These are phyloP conservation scores for Telopea speciosissima DNA, from an alignment of 177 flowering plant species.

Conservation along the genomic window DNA sequence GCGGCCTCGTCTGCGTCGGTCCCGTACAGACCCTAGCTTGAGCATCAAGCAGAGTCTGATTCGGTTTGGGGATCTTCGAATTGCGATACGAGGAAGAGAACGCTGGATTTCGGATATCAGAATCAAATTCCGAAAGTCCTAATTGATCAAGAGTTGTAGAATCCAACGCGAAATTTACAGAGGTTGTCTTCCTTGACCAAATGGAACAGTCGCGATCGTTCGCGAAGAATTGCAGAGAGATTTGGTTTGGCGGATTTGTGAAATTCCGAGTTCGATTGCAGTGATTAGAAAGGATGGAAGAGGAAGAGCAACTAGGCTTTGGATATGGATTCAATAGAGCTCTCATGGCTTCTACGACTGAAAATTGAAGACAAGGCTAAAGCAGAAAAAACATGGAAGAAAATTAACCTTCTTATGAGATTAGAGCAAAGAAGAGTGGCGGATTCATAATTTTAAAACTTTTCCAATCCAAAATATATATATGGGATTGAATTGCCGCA, in stretches of 20 bases:
- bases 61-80: slow-evolving; percentile 52
- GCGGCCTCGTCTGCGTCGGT: slow-evolving; percentile 87
- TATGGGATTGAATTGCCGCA: no score
- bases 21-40: slow-evolving; percentile 96
- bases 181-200: slow-evolving; percentile 8
- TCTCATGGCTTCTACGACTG: slow-evolving; percentile 26
- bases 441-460: no score
- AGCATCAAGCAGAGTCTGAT: slow-evolving; percentile 86
- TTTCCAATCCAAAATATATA: no score
- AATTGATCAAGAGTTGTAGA: slow-evolving; percentile 38
- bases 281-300: slow-evolving; percentile 15
- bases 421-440: no score
- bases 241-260: slow-evolving; percentile 1
- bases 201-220: slow-evolving; percentile 5
- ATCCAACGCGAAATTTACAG: slow-evolving; percentile 34
- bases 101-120: slow-evolving; percentile 49
- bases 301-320: slow-evolving; percentile 12
- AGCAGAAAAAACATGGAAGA: not conserved
- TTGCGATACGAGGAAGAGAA: slow-evolving; percentile 66
- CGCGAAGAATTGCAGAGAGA: slow-evolving; percentile 8
- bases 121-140: slow-evolving; percentile 38
- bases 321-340: slow-evolving; percentile 30
- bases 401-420: no score
- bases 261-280: slow-evolving; percentile 1
- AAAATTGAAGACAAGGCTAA: no score